Evolutionary conservation across 1,284 basidiomycete species (phyloP).

Genomic region (Ustilago vetiveriae): DNA sequence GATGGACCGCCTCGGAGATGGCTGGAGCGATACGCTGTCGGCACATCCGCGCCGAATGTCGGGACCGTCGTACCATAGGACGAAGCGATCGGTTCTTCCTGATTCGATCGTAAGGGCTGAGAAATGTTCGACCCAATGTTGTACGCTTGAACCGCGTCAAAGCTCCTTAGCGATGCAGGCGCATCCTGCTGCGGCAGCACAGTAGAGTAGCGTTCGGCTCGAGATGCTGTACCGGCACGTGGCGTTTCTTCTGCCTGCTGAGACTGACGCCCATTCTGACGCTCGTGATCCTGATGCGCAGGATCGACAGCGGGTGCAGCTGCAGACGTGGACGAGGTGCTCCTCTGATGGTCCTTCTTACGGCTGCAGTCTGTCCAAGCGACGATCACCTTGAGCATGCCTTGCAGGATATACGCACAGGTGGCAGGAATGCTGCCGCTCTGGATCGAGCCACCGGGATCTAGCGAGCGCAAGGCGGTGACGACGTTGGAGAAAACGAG

Average conservation of each 20-base stretch:
- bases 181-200: conserved; percentile 9
- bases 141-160: conserved; percentile 10
- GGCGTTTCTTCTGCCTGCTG: not conserved
- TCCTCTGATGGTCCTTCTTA: conserved; percentile 30
- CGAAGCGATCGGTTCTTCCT: not conserved
- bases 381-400: conserved; percentile 40
- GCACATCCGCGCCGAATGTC: not conserved
- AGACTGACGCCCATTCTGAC: not conserved
- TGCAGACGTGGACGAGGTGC: not conserved
- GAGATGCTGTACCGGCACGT: not conserved
- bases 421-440: conserved; percentile 44
- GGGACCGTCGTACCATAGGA: conserved; percentile 6
- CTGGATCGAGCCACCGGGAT: conserved; percentile 29
- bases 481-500: conserved; percentile 27
- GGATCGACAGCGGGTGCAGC: not conserved
- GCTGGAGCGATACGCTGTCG: conserved; percentile 1
- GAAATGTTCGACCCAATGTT: not conserved
- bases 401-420: conserved; percentile 35
- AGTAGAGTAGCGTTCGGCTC: conserved; percentile 8
- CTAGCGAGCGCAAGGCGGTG: conserved; percentile 16
- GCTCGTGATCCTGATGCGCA: not conserved
- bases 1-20: not conserved
- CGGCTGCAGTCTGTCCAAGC: conserved; percentile 33
- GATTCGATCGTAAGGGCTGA: not conserved
- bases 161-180: conserved; percentile 1